These are phyloP conservation scores for Fusarium chuoi DNA, from an alignment of 2,329 filamentous ascomycete species.

Conservation along the genomic window DNA sequence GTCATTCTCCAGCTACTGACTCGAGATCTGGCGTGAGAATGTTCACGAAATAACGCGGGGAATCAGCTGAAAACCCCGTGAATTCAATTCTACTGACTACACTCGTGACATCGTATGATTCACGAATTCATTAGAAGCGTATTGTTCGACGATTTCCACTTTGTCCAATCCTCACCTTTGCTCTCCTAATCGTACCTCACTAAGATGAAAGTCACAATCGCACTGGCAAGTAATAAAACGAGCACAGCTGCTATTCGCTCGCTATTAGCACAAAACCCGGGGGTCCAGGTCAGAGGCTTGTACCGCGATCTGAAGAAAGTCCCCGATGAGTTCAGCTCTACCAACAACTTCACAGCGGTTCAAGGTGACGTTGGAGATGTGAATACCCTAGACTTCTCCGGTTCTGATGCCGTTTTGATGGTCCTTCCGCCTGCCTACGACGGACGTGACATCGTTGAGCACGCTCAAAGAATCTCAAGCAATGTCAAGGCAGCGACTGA, in stretches of 20 bases:
- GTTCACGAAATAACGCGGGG: not conserved
- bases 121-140: not conserved
- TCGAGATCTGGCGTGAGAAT: not conserved
- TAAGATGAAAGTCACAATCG: slow-evolving; percentile 38
- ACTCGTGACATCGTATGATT: too few species aligned
- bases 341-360: slow-evolving; percentile 43
- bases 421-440: slow-evolving; percentile 47
- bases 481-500: slow-evolving; percentile 46
- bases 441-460: slow-evolving; percentile 36
- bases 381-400: slow-evolving; percentile 45
- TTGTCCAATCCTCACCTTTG: accelerated
- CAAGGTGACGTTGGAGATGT: slow-evolving; percentile 45
- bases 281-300: slow-evolving; percentile 37
- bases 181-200: accelerated
- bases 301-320: slow-evolving; percentile 47
- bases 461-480: slow-evolving; percentile 35
- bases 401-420: slow-evolving; percentile 45
- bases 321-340: slow-evolving; percentile 42
- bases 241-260: slow-evolving; percentile 45
- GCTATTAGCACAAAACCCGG: slow-evolving; percentile 32
- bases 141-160: not conserved
- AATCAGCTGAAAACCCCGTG: not conserved
- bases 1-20: slow-evolving; percentile 2
- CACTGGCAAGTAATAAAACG: slow-evolving; percentile 48
- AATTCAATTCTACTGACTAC: not conserved